phyloP scores from a whole-genome alignment of 2,329 filamentous ascomycete genomes.

The Talaromyces sp. region DNA sequence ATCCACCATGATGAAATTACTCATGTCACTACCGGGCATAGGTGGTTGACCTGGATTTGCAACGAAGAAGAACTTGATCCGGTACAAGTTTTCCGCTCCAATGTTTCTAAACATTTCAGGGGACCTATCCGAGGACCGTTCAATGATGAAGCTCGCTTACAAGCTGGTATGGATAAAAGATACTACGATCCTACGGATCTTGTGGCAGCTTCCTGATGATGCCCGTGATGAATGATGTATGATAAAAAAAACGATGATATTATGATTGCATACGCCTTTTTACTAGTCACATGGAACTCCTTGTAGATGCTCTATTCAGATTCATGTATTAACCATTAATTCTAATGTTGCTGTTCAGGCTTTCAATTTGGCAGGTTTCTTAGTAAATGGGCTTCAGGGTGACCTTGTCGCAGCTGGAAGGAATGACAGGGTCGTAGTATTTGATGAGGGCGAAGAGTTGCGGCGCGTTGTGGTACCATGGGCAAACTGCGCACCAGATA shows the following conservation, averaged over 20 bases:
- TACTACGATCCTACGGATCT: constrained; percentile 40
- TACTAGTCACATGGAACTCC: background rate
- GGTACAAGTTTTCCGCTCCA: constrained; percentile 49
- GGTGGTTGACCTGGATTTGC: constrained; percentile 54
- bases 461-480: constrained; percentile 44
- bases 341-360: background rate
- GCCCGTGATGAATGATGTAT: constrained; percentile 12
- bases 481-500: constrained; percentile 33
- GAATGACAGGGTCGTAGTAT: constrained; percentile 25
- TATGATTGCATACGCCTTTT: background rate
- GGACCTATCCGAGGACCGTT: constrained; percentile 50
- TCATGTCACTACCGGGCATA: constrained; percentile 52
- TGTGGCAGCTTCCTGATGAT: constrained; percentile 12
- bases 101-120: constrained; percentile 48
- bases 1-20: constrained; percentile 56
- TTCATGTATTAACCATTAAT: constrained; percentile 1
- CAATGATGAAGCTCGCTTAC: constrained; percentile 47
- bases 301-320: too few species aligned
- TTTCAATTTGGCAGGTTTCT: background rate
- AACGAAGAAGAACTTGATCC: constrained; percentile 49
- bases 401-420: constrained; percentile 39
- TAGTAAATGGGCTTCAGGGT: constrained; percentile 27
- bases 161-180: constrained; percentile 49
- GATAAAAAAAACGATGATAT: constrained; percentile 10
- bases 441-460: constrained; percentile 43